Conservation (phyloP, 768 basidiomycete genomes). For the Candolleomyces aberdarensis region DNA sequence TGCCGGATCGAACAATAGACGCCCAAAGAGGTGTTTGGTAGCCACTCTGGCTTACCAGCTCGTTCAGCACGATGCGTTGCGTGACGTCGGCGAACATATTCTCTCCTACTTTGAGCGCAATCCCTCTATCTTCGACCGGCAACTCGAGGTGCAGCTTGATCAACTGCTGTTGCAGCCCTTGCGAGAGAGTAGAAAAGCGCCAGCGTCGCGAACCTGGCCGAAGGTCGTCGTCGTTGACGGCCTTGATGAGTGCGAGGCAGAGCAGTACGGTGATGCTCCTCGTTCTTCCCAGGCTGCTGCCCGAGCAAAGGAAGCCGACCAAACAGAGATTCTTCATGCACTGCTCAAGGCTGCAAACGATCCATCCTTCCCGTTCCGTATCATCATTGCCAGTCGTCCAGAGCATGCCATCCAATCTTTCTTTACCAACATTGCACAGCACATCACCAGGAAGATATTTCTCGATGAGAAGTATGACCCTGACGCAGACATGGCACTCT, state of each 20-base stretch:
- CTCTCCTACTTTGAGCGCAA: not conserved
- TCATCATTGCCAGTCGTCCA: constrained; percentile 9
- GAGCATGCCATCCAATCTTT: constrained; percentile 2
- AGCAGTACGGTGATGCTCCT: not conserved
- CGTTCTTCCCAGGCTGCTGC: not conserved
- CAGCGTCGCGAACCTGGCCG: not conserved
- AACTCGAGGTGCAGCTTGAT: not conserved
- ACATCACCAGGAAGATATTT: not conserved
- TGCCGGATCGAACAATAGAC: not conserved
- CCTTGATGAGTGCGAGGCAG: constrained; percentile 8
- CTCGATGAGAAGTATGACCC: constrained; percentile 7
- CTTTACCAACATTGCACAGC: not conserved
- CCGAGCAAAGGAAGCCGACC: not conserved
- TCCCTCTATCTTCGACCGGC: not conserved
- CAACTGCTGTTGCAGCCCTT: not conserved
- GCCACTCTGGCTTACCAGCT: not conserved
- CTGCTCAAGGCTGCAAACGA: not conserved
- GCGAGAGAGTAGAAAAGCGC: not conserved
- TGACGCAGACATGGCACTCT: not conserved
- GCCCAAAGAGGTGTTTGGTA: not conserved
- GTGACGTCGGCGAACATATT: not conserved
- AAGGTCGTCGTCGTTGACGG: constrained; percentile 10
- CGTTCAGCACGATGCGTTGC: no score
- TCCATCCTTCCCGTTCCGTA: not conserved
- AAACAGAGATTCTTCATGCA: constrained; percentile 1